phyloP scores from a whole-genome alignment of 306 rosid genomes.

The Rubus parviflorus region DNA sequence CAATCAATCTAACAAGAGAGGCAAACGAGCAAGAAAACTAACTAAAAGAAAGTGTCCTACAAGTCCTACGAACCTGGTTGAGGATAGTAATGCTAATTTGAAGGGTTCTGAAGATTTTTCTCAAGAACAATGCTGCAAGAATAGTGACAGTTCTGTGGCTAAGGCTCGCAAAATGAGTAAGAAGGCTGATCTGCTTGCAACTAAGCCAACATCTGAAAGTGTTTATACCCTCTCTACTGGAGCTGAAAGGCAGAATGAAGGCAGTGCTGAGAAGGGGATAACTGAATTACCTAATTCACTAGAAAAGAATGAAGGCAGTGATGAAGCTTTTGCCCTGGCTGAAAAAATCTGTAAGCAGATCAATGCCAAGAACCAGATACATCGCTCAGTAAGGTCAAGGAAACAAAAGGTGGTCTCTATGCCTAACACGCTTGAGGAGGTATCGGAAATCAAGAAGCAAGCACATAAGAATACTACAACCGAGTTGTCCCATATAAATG shows the following conservation, averaged over 20 bases:
- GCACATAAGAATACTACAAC: conserved; percentile 26
- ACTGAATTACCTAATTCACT: conserved; percentile 23
- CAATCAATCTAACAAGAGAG: conserved; percentile 41
- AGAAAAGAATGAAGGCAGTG: conserved; percentile 34
- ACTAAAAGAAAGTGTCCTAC: conserved; percentile 23
- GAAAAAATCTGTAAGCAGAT: conserved; percentile 29
- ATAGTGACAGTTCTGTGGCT: conserved; percentile 22
- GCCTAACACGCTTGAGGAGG: conserved; percentile 33
- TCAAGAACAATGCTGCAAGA: conserved; percentile 26
- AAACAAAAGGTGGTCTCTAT: conserved; percentile 40
- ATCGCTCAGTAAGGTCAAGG: conserved; percentile 32
- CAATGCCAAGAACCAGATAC: conserved; percentile 13
- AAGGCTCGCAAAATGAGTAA: conserved; percentile 41
- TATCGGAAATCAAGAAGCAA: conserved; percentile 31
- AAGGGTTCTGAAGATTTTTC: conserved; percentile 23
- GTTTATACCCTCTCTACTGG: conserved; percentile 29
- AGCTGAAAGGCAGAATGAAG: conserved; percentile 29
- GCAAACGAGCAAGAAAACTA: conserved; percentile 34
- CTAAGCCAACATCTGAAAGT: conserved; percentile 32
- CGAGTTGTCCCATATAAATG: conserved; percentile 27
- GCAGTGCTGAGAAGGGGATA: conserved; percentile 15
- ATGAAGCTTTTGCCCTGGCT: conserved; percentile 22
- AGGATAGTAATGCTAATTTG: conserved; percentile 22
- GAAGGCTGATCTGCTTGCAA: conserved; percentile 28
- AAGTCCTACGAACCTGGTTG: conserved; percentile 18